Percentiles rank a stretch among this genome's conserved stretches.
These are phyloP conservation scores for Oryza rufipogon DNA, from an alignment of 176 grass and related monocot species.

Conservation along the genomic window DNA sequence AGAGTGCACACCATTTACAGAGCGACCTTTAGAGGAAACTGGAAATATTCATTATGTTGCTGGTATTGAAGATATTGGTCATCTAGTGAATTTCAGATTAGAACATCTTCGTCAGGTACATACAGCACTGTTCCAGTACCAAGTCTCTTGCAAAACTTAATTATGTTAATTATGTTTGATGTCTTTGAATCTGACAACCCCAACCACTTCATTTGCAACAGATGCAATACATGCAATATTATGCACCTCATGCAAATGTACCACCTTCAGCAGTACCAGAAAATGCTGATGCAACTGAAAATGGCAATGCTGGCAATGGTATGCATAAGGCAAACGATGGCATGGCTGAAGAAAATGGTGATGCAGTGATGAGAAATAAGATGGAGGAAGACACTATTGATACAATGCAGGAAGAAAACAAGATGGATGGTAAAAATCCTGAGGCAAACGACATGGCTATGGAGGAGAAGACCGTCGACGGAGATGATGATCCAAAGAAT, in stretches of 20 bases:
- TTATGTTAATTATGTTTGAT: conserved; percentile 3
- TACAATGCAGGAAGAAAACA: conserved; percentile 40
- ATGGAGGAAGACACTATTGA: conserved; percentile 37
- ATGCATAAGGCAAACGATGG: conserved; percentile 40
- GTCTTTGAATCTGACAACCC: background rate
- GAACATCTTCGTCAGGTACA: conserved; percentile 83
- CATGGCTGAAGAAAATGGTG: conserved; percentile 41
- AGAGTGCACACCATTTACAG: conserved; percentile 80
- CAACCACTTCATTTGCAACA: conserved; percentile 43
- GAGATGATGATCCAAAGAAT: background rate
- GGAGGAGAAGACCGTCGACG: conserved; percentile 4
- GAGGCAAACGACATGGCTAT: conserved; percentile 2
- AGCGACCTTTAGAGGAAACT: conserved; percentile 62
- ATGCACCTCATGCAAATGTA: conserved; percentile 50
- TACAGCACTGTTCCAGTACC: background rate
- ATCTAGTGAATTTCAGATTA: conserved; percentile 83
- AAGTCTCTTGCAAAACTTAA: background rate
- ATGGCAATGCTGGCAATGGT: conserved; percentile 39
- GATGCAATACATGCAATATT: conserved; percentile 79
- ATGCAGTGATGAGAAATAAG: conserved; percentile 23
- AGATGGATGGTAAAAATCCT: conserved; percentile 18
- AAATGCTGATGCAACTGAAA: conserved; percentile 49
- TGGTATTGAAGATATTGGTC: conserved; percentile 76
- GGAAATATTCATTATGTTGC: conserved; percentile 67
- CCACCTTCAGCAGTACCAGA: conserved; percentile 21